Base-by-base conservation (phyloP, 1,284 basidiomycete species). In the Tilletia setariae region DNA sequence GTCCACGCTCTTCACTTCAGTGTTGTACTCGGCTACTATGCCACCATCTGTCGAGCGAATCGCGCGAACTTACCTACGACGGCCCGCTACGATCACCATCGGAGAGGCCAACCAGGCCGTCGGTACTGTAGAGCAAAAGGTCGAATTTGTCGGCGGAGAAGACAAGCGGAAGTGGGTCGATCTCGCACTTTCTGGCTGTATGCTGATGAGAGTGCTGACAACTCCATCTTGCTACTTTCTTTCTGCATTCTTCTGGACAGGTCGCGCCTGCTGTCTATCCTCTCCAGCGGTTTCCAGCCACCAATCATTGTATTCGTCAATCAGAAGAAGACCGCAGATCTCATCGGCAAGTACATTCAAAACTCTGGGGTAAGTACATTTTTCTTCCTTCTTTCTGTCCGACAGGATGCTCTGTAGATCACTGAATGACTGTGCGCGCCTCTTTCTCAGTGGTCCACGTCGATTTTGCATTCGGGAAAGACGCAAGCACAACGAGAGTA, bases 301-400 rank as follows among this genome's bases (percentile, higher is more conserved):
- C 96, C 96, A 1, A 98, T 98, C 79, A 98, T 99, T 74, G 91
- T 95, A 15, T 99, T 98, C 84, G 94, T 97, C 86, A 98, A 98
- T 84, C 94, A 98, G 84, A 98, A 98, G 87, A 95, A 95, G 86
- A 94, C 92, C 6, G 95, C 94, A 59, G 95, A 99, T 80, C 90
- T 92, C 88, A 91, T 99, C 25, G 90, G 92, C 47, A 92, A 92
- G 82, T 94, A 96, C 79, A 86, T 98, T 8, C 88, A 89, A 65
- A 90, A 92, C 67, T 90, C 89, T 46, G 92, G 92, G 1, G 56
- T 61, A 21, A 25, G 56, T 61, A 16, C 16, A 25, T 35, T 7
- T 13, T 70, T 68, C 21, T 61, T 25, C 19, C 53, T 43, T 63
- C 19, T 64, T 51, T 19, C 59, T 21, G n/a, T 53, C 23, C 40